phyloP scores from a whole-genome alignment of 352 stramenopile species.

The Globisporangium yorkense region DNA sequence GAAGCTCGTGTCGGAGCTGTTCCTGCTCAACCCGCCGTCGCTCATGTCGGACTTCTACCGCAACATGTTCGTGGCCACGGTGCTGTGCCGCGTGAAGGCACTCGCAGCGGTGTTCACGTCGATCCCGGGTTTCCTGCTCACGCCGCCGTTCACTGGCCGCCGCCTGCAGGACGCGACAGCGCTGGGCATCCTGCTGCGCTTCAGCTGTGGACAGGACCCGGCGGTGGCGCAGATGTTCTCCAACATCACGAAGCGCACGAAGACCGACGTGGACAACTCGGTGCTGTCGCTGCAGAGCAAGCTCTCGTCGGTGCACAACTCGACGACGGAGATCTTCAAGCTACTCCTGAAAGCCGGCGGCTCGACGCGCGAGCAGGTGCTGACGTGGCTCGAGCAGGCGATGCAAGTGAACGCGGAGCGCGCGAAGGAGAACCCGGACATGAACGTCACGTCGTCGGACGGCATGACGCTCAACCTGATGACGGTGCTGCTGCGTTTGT shows the following conservation, averaged over 20 bases:
- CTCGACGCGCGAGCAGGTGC: conserved; percentile 45
- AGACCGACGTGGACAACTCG: conserved; percentile 72
- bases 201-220: conserved; percentile 65
- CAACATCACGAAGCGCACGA: conserved; percentile 82
- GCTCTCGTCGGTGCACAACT: conserved; percentile 59
- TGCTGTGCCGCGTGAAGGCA: conserved; percentile 61
- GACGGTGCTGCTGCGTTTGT: conserved; percentile 70
- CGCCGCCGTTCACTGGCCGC: conserved; percentile 50
- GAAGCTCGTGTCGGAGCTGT: conserved; percentile 73
- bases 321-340: conserved; percentile 59
- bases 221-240: conserved; percentile 76
- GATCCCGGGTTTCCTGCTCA: conserved; percentile 70
- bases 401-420: conserved; percentile 68
- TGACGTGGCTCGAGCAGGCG: conserved; percentile 72
- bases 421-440: conserved; percentile 76
- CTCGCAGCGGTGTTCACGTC: conserved; percentile 56
- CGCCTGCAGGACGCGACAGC: conserved; percentile 74
- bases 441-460: conserved; percentile 51
- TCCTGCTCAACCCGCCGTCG: conserved; percentile 71
- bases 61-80: conserved; percentile 60
- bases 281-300: conserved; percentile 58
- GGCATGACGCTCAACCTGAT: conserved; percentile 80
- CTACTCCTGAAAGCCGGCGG: conserved; percentile 61
- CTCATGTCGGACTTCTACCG: conserved; percentile 73
- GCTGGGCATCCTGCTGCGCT: conserved; percentile 68